Conservation (phyloP, 352 stramenopile species). For the Phytophthora constricta region DNA sequence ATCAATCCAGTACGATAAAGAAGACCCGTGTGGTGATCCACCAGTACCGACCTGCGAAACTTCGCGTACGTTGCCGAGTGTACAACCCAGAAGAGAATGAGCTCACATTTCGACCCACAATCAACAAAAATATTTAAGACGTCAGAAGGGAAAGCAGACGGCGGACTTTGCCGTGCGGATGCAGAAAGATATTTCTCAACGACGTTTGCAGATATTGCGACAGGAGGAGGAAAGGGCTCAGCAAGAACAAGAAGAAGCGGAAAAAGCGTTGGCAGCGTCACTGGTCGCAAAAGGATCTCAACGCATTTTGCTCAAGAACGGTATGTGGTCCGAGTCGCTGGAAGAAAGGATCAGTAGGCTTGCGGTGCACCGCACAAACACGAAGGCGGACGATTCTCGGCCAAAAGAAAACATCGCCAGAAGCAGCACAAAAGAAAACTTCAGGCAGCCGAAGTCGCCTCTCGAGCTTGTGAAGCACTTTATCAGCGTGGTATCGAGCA, state of each 20-base stretch:
- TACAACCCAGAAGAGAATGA: constrained; percentile 41
- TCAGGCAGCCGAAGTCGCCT: constrained; percentile 23
- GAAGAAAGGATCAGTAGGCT: constrained; percentile 45
- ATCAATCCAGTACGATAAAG: constrained; percentile 7
- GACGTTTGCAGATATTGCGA: constrained; percentile 24
- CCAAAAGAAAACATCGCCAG: constrained; percentile 19
- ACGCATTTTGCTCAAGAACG: constrained; percentile 60
- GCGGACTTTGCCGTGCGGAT: constrained; percentile 43
- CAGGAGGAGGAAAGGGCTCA: constrained; percentile 30
- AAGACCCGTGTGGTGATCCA: constrained; percentile 29
- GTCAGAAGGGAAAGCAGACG: constrained; percentile 10
- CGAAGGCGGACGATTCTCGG: background rate
- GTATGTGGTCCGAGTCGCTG: constrained; percentile 52
- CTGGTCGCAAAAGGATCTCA: constrained; percentile 58
- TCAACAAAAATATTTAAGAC: constrained; percentile 40
- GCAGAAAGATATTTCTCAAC: constrained; percentile 52
- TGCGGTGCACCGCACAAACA: constrained; percentile 12
- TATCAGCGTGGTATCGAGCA: constrained; percentile 59
- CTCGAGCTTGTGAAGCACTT: constrained; percentile 55
- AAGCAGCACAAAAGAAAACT: constrained; percentile 20
- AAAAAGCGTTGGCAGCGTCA: constrained; percentile 12
- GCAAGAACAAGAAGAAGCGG: constrained; percentile 25
- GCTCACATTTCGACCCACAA: constrained; percentile 60
- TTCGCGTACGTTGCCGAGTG: constrained; percentile 19
- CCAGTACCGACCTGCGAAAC: constrained; percentile 19